Conservation (phyloP, 2,329 filamentous ascomycete genomes). For the Trichoderma cornu-damae region DNA sequence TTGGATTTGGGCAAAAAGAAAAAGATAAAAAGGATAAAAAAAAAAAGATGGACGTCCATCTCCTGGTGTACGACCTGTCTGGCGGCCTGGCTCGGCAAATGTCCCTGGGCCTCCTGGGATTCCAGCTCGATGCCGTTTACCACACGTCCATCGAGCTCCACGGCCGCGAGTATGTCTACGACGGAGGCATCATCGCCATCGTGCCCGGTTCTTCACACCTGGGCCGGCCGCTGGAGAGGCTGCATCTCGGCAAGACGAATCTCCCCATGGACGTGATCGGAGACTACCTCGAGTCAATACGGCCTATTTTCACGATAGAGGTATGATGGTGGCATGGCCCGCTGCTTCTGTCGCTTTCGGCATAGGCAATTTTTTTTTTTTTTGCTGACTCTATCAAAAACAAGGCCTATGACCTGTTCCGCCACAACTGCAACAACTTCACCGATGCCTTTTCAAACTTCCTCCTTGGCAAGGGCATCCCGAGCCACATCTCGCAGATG, state of each 20-base stretch:
- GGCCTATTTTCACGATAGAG: slow-evolving; percentile 74
- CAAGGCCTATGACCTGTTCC: slow-evolving; percentile 83
- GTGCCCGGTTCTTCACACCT: slow-evolving; percentile 79
- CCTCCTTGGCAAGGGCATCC: slow-evolving; percentile 81
- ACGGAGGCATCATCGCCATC: slow-evolving; percentile 79
- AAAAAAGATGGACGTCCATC: slow-evolving; percentile 62
- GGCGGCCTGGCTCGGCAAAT: slow-evolving; percentile 52
- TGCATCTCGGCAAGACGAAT: slow-evolving; percentile 70
- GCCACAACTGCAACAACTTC: slow-evolving; percentile 97
- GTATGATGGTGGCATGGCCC: slow-evolving; percentile 37
- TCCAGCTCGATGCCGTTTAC: slow-evolving; percentile 83
- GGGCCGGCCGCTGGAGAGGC: slow-evolving; percentile 71
- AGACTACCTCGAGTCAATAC: slow-evolving; percentile 82
- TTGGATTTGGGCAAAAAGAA: too few species aligned
- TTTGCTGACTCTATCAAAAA: background rate
- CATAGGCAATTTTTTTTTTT: too few species aligned
- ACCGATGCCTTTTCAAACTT: slow-evolving; percentile 90
- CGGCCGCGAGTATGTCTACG: slow-evolving; percentile 85
- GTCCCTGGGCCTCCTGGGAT: slow-evolving; percentile 49
- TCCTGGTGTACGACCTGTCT: slow-evolving; percentile 76
- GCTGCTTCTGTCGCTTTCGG: too few species aligned
- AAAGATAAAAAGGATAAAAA: too few species aligned
- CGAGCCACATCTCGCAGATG: slow-evolving; percentile 77
- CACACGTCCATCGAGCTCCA: slow-evolving; percentile 86
- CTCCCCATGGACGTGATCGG: slow-evolving; percentile 75